These are phyloP conservation scores for Monosporascus sp. DNA, from an alignment of 2,329 filamentous ascomycete genomes.

Conservation along the genomic window DNA sequence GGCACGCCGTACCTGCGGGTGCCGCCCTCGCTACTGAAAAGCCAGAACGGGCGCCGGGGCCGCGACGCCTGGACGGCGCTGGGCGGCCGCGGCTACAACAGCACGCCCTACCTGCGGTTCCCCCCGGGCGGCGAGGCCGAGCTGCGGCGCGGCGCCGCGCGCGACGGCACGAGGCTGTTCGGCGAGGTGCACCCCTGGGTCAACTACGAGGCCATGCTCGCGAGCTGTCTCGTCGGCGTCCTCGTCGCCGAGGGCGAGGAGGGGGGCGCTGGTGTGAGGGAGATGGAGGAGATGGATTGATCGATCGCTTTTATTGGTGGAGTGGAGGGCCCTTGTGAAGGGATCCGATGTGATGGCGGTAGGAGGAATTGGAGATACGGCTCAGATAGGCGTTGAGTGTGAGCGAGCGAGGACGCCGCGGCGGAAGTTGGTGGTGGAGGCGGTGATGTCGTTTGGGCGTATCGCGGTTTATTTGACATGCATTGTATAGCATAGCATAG, in stretches of 20 bases:
- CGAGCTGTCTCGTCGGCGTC: slow-evolving; percentile 57
- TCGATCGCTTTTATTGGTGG: no score
- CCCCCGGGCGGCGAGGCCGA: slow-evolving; percentile 84
- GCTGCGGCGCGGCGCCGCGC: slow-evolving; percentile 56
- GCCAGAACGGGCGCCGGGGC: slow-evolving; percentile 75
- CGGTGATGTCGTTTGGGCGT: background rate
- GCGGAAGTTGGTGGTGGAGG: slow-evolving; percentile 2
- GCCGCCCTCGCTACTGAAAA: slow-evolving; percentile 72
- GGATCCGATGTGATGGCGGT: no score
- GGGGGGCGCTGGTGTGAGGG: slow-evolving; percentile 10
- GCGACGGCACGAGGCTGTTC: slow-evolving; percentile 59
- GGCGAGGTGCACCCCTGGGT: slow-evolving; percentile 66
- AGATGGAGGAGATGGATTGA: slow-evolving; percentile 56
- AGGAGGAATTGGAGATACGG: no score
- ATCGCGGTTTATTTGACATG: no score
- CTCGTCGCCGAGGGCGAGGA: slow-evolving; percentile 50
- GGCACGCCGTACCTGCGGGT: slow-evolving; percentile 61
- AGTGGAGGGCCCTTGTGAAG: no score
- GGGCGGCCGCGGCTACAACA: slow-evolving; percentile 88
- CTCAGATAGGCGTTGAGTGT: background rate
- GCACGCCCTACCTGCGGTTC: slow-evolving; percentile 82
- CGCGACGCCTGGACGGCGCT: slow-evolving; percentile 87
- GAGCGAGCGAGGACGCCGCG: slow-evolving; percentile 1
- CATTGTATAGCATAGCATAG: slow-evolving; percentile 5
- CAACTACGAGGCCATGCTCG: slow-evolving; percentile 65